Evolutionary conservation across 2,329 filamentous ascomycete genomes (phyloP).

Genomic region (Colletotrichum sp.): DNA sequence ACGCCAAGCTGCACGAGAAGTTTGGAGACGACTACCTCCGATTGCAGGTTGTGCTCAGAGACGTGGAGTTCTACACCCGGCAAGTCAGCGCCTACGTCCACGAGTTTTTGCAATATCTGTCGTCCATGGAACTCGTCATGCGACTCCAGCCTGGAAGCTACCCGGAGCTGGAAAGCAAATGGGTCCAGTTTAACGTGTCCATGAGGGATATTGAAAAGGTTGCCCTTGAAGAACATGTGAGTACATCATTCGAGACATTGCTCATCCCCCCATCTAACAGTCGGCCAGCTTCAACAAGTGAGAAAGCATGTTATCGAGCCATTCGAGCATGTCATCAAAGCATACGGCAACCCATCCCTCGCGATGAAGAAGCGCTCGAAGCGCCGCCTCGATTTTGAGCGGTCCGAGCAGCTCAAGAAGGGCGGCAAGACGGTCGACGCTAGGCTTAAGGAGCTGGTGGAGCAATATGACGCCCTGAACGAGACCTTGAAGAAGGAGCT

Average conservation of each 20-base stretch:
- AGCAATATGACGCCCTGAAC: constrained; percentile 90
- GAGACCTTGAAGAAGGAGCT: constrained; percentile 93
- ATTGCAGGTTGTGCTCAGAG: constrained; percentile 88
- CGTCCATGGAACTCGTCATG: constrained; percentile 84
- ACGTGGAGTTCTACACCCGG: constrained; percentile 92
- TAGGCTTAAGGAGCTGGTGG: constrained; percentile 81
- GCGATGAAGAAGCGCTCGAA: constrained; percentile 96
- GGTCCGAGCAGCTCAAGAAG: constrained; percentile 77
- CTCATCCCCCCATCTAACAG: neutral
- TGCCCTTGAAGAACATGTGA: constrained; percentile 84
- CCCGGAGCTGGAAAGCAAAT: constrained; percentile 90
- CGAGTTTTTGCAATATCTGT: constrained; percentile 80
- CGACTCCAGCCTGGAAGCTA: constrained; percentile 73
- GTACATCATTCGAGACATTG: constrained; percentile 31
- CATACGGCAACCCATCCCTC: constrained; percentile 83
- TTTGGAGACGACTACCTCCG: constrained; percentile 94
- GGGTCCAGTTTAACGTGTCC: constrained; percentile 87
- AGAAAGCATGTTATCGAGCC: constrained; percentile 85
- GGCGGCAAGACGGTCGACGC: constrained; percentile 86
- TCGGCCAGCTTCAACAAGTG: constrained; percentile 63
- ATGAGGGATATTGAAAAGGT: constrained; percentile 86
- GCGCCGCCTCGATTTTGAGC: constrained; percentile 87
- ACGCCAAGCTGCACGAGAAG: constrained; percentile 80
- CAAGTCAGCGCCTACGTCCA: constrained; percentile 81
- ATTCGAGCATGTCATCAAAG: constrained; percentile 77